phyloP scores from a whole-genome alignment of 2,329 filamentous ascomycete species.

The Diaporthe longicolla region DNA sequence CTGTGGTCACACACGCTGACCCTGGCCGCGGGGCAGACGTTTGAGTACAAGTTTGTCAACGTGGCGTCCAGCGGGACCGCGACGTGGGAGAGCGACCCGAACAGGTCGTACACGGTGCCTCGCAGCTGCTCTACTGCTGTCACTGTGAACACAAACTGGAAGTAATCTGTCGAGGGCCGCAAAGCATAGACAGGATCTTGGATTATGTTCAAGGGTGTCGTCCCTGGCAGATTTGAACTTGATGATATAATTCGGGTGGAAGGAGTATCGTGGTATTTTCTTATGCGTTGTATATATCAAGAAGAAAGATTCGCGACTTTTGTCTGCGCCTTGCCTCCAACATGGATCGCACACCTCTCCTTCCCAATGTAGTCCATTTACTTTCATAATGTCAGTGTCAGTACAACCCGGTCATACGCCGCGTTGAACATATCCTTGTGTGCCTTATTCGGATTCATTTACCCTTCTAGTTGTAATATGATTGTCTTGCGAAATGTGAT shows the following conservation, averaged over 20 bases:
- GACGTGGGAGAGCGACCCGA: constrained; percentile 71
- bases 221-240: not conserved
- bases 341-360: too few relatives aligned
- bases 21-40: constrained; percentile 64
- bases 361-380: not conserved
- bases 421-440: not conserved
- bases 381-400: too few relatives aligned
- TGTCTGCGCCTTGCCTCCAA: not conserved
- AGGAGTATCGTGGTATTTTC: not conserved
- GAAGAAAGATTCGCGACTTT: not conserved
- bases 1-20: constrained; percentile 68
- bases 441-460: not conserved
- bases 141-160: constrained; percentile 48
- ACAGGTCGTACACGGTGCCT: constrained; percentile 54
- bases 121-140: constrained; percentile 45
- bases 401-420: too few relatives aligned
- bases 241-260: not conserved
- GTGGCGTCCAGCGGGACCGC: constrained; percentile 63
- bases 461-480: not conserved
- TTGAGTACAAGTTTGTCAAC: constrained; percentile 75
- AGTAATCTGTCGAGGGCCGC: constrained; percentile 37
- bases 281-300: not conserved
- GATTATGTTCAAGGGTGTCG: too few relatives aligned
- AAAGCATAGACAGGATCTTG: not conserved
- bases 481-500: not conserved